Conservation (phyloP, 2,329 filamentous ascomycete species). For the Blastomyces emzantsi region DNA sequence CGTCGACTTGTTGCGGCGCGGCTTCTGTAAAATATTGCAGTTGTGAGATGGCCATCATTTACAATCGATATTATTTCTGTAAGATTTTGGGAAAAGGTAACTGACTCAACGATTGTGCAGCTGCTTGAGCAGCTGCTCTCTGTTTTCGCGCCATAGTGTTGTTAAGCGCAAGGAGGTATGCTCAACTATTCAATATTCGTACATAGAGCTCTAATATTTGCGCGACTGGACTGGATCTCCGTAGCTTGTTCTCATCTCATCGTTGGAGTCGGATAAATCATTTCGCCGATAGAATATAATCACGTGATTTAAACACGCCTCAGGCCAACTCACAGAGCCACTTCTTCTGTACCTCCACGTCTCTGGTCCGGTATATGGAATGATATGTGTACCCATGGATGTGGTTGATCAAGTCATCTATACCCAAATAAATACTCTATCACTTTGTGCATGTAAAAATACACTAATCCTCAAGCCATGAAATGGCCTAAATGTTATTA, state of each 20-base stretch:
- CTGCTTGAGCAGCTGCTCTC: conserved; percentile 40
- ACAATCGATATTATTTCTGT: background rate
- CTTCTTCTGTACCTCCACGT: no score
- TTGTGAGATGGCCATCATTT: background rate
- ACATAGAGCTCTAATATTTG: background rate
- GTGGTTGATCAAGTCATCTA: no score
- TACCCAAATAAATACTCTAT: no score
- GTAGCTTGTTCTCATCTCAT: background rate
- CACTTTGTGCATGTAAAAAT: no score
- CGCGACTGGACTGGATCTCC: background rate
- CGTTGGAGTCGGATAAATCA: background rate
- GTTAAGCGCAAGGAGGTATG: background rate
- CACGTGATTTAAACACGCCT: background rate
- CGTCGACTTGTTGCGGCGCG: conserved; percentile 35
- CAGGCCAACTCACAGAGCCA: no score
- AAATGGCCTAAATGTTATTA: no score
- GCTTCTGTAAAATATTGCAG: conserved; percentile 27
- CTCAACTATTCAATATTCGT: background rate
- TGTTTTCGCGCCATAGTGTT: conserved; percentile 36
- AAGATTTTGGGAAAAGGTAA: background rate
- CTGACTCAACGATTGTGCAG: conserved; percentile 39
- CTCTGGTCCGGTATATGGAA: no score
- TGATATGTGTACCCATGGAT: no score
- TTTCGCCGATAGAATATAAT: background rate
- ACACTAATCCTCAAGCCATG: no score